These are phyloP conservation scores for Cyberlindnera mississippiensis DNA, from an alignment of 805 yeast genomes.

Conservation along the genomic window DNA sequence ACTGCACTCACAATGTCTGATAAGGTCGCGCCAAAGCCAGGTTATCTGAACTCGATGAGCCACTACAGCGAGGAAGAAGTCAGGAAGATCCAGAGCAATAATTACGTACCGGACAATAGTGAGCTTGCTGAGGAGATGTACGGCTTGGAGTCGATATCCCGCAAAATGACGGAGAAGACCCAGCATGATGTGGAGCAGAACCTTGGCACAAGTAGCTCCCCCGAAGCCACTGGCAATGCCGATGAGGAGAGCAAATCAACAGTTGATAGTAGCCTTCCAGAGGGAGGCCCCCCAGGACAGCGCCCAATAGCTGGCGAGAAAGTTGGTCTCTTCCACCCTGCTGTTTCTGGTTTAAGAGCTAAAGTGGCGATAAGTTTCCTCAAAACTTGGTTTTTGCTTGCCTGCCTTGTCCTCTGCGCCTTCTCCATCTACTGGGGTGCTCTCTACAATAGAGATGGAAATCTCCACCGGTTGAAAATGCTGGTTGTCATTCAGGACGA, in stretches of 20 bases:
- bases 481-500: slow-evolving; percentile 34
- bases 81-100: slow-evolving; percentile 4
- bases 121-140: slow-evolving; percentile 6
- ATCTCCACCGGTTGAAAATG: slow-evolving; percentile 26
- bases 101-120: slow-evolving; percentile 1
- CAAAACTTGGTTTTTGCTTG: slow-evolving; percentile 28
- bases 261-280: neutral
- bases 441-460: slow-evolving; percentile 26
- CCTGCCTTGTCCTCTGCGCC: slow-evolving; percentile 32
- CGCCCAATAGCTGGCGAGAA: slow-evolving; percentile 11
- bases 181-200: neutral
- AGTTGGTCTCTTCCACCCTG: slow-evolving; percentile 17
- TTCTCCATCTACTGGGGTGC: slow-evolving; percentile 39
- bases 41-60: neutral
- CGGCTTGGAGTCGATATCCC: slow-evolving; percentile 6
- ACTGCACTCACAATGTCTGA: slow-evolving; percentile 31
- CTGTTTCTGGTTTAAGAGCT: slow-evolving; percentile 13
- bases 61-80: slow-evolving; percentile 12
- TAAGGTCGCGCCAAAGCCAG: neutral
- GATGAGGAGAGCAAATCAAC: too few species aligned
- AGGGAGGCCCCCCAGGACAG: neutral
- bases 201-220: neutral
- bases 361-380: slow-evolving; percentile 10
- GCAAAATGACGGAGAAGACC: slow-evolving; percentile 5
- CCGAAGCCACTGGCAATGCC: neutral